Conservation (phyloP, 805 yeast species). For the Scheffersomyces ergatensis region DNA sequence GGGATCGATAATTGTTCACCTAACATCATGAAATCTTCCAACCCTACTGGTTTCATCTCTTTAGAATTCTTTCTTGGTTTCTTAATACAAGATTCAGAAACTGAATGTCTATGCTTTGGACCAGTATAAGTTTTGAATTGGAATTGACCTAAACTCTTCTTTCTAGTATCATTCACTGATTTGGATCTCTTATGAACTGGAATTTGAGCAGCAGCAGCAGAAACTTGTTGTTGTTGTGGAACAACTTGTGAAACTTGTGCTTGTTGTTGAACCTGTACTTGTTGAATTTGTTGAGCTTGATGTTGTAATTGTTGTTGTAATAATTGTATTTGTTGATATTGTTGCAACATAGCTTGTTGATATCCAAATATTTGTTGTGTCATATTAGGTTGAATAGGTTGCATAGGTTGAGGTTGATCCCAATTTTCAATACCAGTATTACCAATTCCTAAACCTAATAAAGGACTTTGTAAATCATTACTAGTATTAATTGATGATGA, state of each 20-base stretch:
- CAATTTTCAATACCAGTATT: slow-evolving; percentile 17
- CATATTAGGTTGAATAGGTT: background rate
- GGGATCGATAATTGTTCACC: slow-evolving; percentile 18
- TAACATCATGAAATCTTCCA: slow-evolving; percentile 28
- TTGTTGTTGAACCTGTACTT: slow-evolving; percentile 6
- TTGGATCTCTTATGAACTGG: slow-evolving; percentile 15
- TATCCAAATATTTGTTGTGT: slow-evolving; percentile 12
- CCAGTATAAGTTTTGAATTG: slow-evolving; percentile 18
- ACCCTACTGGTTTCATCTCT: slow-evolving; percentile 10
- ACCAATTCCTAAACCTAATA: slow-evolving; percentile 29
- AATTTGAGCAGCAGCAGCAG: slow-evolving; percentile 4
- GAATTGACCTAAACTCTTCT: slow-evolving; percentile 12
- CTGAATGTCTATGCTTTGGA: slow-evolving; percentile 20
- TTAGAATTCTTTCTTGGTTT: slow-evolving; percentile 3
- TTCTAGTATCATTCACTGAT: slow-evolving; percentile 2
- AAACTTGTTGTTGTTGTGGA: slow-evolving; percentile 2
- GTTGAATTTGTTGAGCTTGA: slow-evolving; percentile 13
- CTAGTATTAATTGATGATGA: no score
- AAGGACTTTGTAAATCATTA: background rate
- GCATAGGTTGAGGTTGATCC: slow-evolving; percentile 9
- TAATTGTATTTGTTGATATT: slow-evolving; percentile 20
- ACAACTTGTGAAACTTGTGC: slow-evolving; percentile 11
- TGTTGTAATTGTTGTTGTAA: slow-evolving; percentile 21
- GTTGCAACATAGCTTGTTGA: slow-evolving; percentile 20
- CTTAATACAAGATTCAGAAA: slow-evolving; percentile 17